A percentile compares a stretch with the other conserved stretches of the same genome.
Evolutionary conservation across 2,329 filamentous ascomycete genomes (phyloP).

Genomic region (Huntiella moniliformis): DNA sequence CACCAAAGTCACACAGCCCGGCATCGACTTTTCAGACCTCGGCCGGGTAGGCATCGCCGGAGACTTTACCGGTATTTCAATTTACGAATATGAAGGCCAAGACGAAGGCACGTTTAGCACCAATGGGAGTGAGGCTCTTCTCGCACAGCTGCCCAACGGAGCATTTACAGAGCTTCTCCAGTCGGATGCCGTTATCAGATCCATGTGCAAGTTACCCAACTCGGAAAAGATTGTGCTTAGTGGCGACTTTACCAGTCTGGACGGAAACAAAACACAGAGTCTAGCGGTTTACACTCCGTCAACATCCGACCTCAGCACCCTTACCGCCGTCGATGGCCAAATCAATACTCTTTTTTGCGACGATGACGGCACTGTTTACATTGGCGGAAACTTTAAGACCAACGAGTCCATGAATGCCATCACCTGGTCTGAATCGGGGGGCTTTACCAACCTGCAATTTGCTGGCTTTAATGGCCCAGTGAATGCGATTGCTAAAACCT

Average conservation of each 20-base stretch:
- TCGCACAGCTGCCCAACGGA: constrained; percentile 71
- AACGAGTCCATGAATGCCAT: constrained; percentile 79
- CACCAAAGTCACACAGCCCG: constrained; percentile 42
- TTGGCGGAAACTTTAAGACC: constrained; percentile 71
- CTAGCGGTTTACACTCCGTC: constrained; percentile 67
- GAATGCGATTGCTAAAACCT: constrained; percentile 60
- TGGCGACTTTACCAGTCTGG: constrained; percentile 89
- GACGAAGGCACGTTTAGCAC: constrained; percentile 44
- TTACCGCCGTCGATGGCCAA: constrained; percentile 64
- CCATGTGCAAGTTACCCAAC: constrained; percentile 62
- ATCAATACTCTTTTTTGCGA: constrained; percentile 77
- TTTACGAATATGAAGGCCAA: constrained; percentile 75
- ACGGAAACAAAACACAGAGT: constrained; percentile 53
- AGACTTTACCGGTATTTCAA: constrained; percentile 77
- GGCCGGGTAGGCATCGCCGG: constrained; percentile 74
- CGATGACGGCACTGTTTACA: constrained; percentile 58
- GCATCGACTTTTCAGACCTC: constrained; percentile 60
- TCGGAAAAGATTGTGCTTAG: constrained; percentile 59
- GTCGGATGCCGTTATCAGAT: constrained; percentile 67
- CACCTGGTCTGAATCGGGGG: constrained; percentile 49
- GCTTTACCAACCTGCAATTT: constrained; percentile 72
- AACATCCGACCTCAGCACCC: constrained; percentile 48
- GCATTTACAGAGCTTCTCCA: constrained; percentile 54
- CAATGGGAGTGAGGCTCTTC: constrained; percentile 66
- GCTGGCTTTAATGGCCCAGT: constrained; percentile 89